These are phyloP conservation scores for Tagetes erecta DNA, from an alignment of 129 eudicot species.

Conservation along the genomic window DNA sequence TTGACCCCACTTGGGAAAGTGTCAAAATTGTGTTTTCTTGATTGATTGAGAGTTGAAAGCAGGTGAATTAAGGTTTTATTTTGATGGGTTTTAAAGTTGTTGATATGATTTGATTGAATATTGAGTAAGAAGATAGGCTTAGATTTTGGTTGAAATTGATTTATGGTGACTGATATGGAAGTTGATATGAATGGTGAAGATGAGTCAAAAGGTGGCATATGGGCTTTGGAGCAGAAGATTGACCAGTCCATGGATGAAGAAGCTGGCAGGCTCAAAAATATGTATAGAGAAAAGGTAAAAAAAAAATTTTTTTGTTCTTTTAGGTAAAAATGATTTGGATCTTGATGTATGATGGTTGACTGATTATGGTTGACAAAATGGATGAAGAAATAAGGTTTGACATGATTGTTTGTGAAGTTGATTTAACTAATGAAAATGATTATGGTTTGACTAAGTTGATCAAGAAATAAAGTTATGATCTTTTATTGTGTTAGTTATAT, in stretches of 20 bases:
- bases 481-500: background rate
- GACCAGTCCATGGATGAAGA: conserved; percentile 99
- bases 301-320: conserved; percentile 29
- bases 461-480: background rate
- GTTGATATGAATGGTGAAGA: conserved; percentile 46
- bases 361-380: conserved; percentile 10
- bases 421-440: background rate
- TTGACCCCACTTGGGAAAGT: conserved; percentile 31
- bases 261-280: conserved; percentile 76
- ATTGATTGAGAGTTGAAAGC: conserved; percentile 20
- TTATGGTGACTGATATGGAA: conserved; percentile 46
- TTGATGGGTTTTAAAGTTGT: background rate
- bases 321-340: too few species aligned
- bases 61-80: conserved; percentile 4
- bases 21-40: conserved; percentile 18
- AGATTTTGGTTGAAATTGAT: conserved; percentile 3
- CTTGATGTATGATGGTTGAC: conserved; percentile 12
- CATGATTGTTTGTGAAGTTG: background rate
- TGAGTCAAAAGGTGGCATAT: conserved; percentile 77
- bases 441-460: background rate
- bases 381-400: conserved; percentile 17
- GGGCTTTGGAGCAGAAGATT: conserved; percentile 93
- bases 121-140: conserved; percentile 21
- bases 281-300: conserved; percentile 93
- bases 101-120: conserved; percentile 7